Conservation (phyloP, 805 yeast species). For the Zygosaccharomyces rouxii region DNA sequence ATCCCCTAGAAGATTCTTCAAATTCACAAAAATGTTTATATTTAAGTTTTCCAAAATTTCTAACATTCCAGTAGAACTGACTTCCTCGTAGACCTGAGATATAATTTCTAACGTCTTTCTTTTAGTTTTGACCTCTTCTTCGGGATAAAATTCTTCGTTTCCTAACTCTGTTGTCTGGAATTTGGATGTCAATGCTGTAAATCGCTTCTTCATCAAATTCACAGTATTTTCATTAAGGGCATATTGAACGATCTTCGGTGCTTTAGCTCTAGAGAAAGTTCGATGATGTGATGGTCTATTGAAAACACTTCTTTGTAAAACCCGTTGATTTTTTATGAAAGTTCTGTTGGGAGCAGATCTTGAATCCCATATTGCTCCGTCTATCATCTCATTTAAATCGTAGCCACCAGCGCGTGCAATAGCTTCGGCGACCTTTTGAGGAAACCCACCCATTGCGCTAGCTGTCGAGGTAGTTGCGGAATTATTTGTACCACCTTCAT, state of each 20-base stretch:
- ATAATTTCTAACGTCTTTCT: conserved; percentile 25
- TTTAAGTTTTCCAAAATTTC: conserved; percentile 33
- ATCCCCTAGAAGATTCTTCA: conserved; percentile 23
- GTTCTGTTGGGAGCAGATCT: neutral
- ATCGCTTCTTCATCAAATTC: conserved; percentile 21
- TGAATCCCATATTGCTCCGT: neutral
- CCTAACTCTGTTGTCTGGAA: conserved; percentile 11
- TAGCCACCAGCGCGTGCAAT: conserved; percentile 23
- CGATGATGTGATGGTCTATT: conserved; percentile 18
- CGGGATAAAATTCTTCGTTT: conserved; percentile 11
- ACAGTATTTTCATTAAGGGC: conserved; percentile 30
- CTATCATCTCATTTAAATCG: neutral
- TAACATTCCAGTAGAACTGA: conserved; percentile 28
- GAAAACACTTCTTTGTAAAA: conserved; percentile 5
- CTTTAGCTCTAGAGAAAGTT: conserved; percentile 20
- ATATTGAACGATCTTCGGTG: conserved; percentile 20
- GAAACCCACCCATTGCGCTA: conserved; percentile 12
- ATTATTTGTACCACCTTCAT: conserved; percentile 3
- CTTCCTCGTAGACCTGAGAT: conserved; percentile 32
- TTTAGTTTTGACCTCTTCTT: conserved; percentile 14
- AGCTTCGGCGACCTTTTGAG: conserved; percentile 25
- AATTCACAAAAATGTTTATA: conserved; percentile 31
- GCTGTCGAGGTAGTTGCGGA: neutral
- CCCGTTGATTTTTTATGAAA: neutral
- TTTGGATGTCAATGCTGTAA: conserved; percentile 23